Evolutionary conservation across 805 yeast species (phyloP), one percentile per base, ranked within the genome.

Genomic region (Torulaspora indica): DNA sequence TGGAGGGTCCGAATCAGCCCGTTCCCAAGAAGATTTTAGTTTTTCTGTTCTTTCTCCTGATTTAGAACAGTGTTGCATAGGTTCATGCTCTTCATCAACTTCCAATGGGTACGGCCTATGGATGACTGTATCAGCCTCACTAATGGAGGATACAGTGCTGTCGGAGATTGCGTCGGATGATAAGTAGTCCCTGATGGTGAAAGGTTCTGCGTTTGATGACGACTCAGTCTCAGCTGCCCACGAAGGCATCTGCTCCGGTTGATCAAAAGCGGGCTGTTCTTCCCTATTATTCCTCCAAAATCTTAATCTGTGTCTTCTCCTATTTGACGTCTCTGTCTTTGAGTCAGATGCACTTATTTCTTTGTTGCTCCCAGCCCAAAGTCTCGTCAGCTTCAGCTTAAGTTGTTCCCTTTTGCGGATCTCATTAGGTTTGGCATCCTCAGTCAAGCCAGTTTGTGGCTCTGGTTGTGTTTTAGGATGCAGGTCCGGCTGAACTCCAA

Each of bases 371-470:
- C 37, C 27, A 5, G 18, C 18, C 37, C 37, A 34, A n/a, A 32
- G 23, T 12, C 32, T 25, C 15, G 28, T 15, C 34, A 17, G 14
- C 32, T 39, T 39, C 42, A 20, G 14, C 17, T 39, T 39, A 9
- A 39, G 14, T 17, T 20, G 27, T 27, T 22, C 24, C 8, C 35
- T 20, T 13, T 18, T 29, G 7, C 29, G 12, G 15, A 31, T 12
- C 8, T 13, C 42, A 9, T 12, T 23, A 13, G 22, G 36, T 31
- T 20, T 10, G 9, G 4, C 3, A 10, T 18, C 2, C 18, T 18
- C n/a, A 14, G 17, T 4, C 15, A 5, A 4, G 4, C 32, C 15
- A 8, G 10, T 20, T 31, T 31, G 20, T 7, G 20, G 34, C 2
- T 17, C n/a, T 14, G 34, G 10, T 17, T 31, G 34, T 31, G 34